Base-by-base conservation (phyloP, 2,329 filamentous ascomycete species). In the Erysiphe neolycopersici region DNA sequence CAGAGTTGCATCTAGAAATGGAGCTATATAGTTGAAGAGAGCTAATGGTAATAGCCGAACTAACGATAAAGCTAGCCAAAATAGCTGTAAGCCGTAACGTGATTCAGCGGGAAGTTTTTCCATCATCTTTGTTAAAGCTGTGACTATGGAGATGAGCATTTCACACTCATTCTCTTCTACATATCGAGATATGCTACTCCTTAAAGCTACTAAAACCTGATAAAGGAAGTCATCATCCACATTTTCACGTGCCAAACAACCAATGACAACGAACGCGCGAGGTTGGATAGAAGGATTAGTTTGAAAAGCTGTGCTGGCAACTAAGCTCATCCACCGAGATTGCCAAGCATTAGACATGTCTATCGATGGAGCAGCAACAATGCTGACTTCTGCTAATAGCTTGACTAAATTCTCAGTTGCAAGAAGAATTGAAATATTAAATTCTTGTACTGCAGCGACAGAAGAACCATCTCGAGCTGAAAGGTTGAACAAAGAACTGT, bases 211-310 rank as follows among this genome's bases (percentile, higher is more conserved):
- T 3, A 79, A 63, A 17, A 79, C 73, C 54, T 79, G 75, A 53
- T 79, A 79, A 2, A 79, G 63, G 4, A 79, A 61, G 53, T 79
- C 75, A 49, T 79, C 75, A 44, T 79, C 75, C 1, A 79, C 74
- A 54, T 79, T 74, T 52, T 79, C 74, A n/a, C 73, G 64, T 19
- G 75, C 74, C 10, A 79, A 59, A 50, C 73, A 79, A 13, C 75
- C 75, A 74, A 79, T 78, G 36, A 79, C 74, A 1, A 73, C 68
- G 51, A 79, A 79, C 1, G 75, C 75, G 17, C 72, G 63, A 5
- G 75, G 73, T 49, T 79, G 75, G 45, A 79, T 75, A 2, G 75
- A 73, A 9, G 74, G 75, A 52, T 79, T 79, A 53, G 74, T 78
- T 53, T 79, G 75, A 54, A 79, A 79, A 0, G 75, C 75, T 10